phyloP scores from a whole-genome alignment of 1,284 basidiomycete species.

The Austropuccinia psidii region DNA sequence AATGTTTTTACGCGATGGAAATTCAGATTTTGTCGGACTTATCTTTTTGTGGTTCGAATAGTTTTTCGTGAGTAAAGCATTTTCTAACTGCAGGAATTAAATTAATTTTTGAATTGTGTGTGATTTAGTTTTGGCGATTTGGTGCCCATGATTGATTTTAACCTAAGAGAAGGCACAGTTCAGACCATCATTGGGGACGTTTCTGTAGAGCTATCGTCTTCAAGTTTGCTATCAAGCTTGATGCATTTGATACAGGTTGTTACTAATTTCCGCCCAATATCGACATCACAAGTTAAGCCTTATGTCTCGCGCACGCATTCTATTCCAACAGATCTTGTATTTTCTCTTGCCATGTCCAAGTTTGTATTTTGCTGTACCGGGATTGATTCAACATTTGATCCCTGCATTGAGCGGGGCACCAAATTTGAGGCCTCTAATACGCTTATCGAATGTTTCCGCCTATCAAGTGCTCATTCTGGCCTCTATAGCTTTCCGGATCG shows the following conservation, averaged over 20 bases:
- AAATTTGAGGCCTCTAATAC: not conserved
- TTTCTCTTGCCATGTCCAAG: conserved; percentile 10
- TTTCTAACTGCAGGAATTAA: too few species aligned
- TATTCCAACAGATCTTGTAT: conserved; percentile 22
- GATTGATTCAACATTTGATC: conserved; percentile 28
- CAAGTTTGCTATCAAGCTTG: conserved; percentile 10
- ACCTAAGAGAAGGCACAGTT: conserved; percentile 20
- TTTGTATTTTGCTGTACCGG: conserved; percentile 2
- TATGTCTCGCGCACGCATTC: not conserved
- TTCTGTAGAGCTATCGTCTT: conserved; percentile 23
- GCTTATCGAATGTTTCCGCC: conserved; percentile 29
- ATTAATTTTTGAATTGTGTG: not conserved
- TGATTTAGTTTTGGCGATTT: conserved; percentile 1
- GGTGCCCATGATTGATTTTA: conserved; percentile 14
- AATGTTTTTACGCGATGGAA: conserved; percentile 6
- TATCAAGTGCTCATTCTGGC: conserved; percentile 25
- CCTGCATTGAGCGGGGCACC: conserved; percentile 13
- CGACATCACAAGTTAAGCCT: not conserved
- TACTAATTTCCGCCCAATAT: not conserved
- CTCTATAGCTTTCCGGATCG: conserved; percentile 39
- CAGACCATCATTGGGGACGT: conserved; percentile 28
- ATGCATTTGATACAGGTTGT: not conserved
- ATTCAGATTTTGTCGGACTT: conserved; percentile 11
- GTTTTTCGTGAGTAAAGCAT: too few species aligned
- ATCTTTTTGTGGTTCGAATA: conserved; percentile 2